These are phyloP conservation scores for Malus sieversii DNA, from an alignment of 306 rosid species.

Conservation along the genomic window DNA sequence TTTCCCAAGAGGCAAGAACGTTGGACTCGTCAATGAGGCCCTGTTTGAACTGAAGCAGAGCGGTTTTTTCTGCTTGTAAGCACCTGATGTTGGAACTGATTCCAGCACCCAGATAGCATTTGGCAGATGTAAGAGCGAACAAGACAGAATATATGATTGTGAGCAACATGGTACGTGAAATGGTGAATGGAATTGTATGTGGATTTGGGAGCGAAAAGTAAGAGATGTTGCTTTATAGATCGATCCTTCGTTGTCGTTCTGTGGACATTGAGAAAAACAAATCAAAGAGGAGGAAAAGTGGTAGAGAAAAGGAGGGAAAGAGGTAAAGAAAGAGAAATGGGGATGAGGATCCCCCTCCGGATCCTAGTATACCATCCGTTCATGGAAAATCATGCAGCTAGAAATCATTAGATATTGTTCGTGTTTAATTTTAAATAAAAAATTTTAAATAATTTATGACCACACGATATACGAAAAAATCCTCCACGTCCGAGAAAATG, in stretches of 20 bases:
- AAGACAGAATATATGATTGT: neutral
- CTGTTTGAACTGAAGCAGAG: slow-evolving; percentile 16
- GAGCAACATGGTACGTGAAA: neutral
- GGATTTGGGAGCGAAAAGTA: neutral
- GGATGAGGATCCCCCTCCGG: too few relatives aligned
- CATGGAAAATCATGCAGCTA: too few relatives aligned
- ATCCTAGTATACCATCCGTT: too few relatives aligned
- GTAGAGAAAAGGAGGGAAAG: too few relatives aligned
- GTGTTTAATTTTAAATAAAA: too few relatives aligned
- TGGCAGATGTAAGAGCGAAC: neutral
- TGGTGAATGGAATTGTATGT: neutral
- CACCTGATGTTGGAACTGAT: slow-evolving; percentile 1
- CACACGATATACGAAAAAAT: too few relatives aligned
- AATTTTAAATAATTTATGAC: too few relatives aligned
- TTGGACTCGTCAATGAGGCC: neutral
- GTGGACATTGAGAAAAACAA: too few relatives aligned
- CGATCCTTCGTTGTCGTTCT: neutral
- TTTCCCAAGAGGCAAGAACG: slow-evolving; percentile 12
- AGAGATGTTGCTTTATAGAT: neutral
- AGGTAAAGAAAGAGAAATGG: too few relatives aligned
- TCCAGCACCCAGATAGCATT: neutral
- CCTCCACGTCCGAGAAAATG: too few relatives aligned
- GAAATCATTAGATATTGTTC: too few relatives aligned
- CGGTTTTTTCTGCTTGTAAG: slow-evolving; percentile 2
- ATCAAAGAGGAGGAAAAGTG: too few relatives aligned